These are phyloP conservation scores for Komagataella pastoris DNA, from an alignment of 805 yeast species.

Conservation along the genomic window DNA sequence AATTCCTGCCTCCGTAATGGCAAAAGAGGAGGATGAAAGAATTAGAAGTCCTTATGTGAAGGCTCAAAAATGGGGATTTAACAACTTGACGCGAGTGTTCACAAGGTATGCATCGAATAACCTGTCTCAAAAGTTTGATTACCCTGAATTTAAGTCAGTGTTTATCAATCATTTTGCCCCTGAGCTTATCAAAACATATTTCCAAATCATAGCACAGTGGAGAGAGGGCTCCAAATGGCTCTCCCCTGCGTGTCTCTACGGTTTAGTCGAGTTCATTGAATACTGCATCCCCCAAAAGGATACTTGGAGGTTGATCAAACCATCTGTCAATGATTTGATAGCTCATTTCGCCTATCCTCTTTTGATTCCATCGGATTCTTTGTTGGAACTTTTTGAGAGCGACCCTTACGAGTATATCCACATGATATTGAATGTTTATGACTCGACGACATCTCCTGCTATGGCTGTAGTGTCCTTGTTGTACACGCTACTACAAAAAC, in stretches of 20 bases:
- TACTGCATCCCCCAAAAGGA: slow-evolving; percentile 42
- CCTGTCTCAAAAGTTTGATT: slow-evolving; percentile 32
- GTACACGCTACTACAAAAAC: slow-evolving; percentile 56
- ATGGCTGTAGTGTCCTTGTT: slow-evolving; percentile 67
- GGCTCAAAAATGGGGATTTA: slow-evolving; percentile 82
- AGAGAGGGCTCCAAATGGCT: slow-evolving; percentile 56
- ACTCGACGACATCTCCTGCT: slow-evolving; percentile 53
- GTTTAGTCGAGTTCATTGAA: slow-evolving; percentile 50
- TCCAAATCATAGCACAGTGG: slow-evolving; percentile 65
- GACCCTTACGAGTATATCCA: slow-evolving; percentile 91
- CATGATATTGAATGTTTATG: slow-evolving; percentile 54
- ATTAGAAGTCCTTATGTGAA: slow-evolving; percentile 51
- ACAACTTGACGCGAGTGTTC: slow-evolving; percentile 60
- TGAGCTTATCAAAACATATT: slow-evolving; percentile 48
- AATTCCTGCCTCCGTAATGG: slow-evolving; percentile 38
- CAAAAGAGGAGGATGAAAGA: slow-evolving; percentile 39
- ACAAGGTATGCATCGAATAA: slow-evolving; percentile 51
- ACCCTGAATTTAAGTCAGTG: slow-evolving; percentile 43
- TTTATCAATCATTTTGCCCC: slow-evolving; percentile 57
- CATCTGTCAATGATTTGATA: slow-evolving; percentile 52
- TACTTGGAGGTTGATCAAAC: slow-evolving; percentile 60
- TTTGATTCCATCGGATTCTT: slow-evolving; percentile 58
- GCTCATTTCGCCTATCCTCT: slow-evolving; percentile 70
- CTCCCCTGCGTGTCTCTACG: slow-evolving; percentile 48
- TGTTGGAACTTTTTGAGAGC: slow-evolving; percentile 64